phyloP scores from a whole-genome alignment of 306 rosid genomes.

The Corylus avellana region DNA sequence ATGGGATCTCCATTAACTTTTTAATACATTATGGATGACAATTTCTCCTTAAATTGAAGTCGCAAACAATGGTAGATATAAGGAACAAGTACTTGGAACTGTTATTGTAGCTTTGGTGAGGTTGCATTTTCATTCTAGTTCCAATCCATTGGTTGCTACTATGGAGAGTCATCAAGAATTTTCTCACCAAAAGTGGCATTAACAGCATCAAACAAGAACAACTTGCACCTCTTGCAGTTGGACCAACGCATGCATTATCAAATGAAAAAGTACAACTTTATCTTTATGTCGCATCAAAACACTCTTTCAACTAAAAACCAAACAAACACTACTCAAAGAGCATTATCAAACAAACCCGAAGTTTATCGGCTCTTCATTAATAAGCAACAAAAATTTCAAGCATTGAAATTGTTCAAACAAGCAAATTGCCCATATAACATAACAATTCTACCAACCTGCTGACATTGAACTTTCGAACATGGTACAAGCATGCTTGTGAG shows the following conservation, averaged over 20 bases:
- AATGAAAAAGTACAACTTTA: too few relatives aligned
- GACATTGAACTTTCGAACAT: constrained; percentile 18
- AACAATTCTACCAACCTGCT: constrained; percentile 8
- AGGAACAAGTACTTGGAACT: too few relatives aligned
- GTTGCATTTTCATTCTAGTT: not conserved
- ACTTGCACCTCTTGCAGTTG: not conserved
- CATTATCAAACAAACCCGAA: too few relatives aligned
- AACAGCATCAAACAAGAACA: not conserved
- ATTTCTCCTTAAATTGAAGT: too few relatives aligned
- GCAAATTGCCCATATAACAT: not conserved
- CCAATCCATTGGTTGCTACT: not conserved
- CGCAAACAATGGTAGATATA: too few relatives aligned
- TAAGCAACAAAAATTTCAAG: not conserved
- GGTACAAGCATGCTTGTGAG: not conserved
- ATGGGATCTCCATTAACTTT: too few relatives aligned
- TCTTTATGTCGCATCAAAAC: too few relatives aligned
- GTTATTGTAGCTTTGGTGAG: too few relatives aligned
- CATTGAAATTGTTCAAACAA: not conserved
- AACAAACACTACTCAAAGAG: too few relatives aligned
- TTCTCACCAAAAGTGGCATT: not conserved
- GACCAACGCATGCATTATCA: not conserved
- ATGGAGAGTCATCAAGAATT: not conserved
- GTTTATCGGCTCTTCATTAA: not conserved
- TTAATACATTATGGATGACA: too few relatives aligned
- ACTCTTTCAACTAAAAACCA: too few relatives aligned